Evolutionary conservation across 2,329 filamentous ascomycete genomes (phyloP).

Genomic region (Stemphylium vesicarium): DNA sequence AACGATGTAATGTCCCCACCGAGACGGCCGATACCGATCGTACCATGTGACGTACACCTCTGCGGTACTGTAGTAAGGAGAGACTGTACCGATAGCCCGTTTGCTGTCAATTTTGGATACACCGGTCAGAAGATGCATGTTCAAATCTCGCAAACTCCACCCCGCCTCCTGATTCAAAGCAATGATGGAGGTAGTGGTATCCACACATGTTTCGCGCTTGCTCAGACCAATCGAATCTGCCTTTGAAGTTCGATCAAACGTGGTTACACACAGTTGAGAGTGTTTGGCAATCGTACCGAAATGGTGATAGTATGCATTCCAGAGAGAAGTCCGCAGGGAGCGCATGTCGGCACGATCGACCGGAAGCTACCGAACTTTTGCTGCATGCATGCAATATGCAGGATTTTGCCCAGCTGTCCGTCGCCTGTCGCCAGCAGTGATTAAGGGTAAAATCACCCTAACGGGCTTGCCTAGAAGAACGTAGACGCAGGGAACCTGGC

Average conservation of each 20-base stretch:
- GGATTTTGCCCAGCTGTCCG: constrained; percentile 23
- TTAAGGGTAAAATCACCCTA: constrained; percentile 22
- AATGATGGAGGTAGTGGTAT: constrained; percentile 5
- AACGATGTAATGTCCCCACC: neutral
- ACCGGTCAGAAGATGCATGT: constrained; percentile 25
- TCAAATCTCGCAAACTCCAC: constrained; percentile 19
- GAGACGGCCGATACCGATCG: neutral
- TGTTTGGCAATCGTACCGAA: constrained; percentile 36
- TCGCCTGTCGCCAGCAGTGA: constrained; percentile 13
- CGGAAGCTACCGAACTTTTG: constrained; percentile 42
- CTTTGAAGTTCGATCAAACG: constrained; percentile 19
- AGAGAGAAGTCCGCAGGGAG: constrained; percentile 14
- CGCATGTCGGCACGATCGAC: constrained; percentile 33
- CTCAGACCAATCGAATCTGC: constrained; percentile 21
- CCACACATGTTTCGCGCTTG: constrained; percentile 22
- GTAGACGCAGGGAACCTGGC: constrained; percentile 4
- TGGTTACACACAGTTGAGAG: constrained; percentile 34
- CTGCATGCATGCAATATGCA: constrained; percentile 43
- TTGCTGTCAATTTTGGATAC: constrained; percentile 14
- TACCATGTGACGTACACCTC: neutral
- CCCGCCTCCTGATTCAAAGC: constrained; percentile 20
- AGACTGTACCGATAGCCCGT: constrained; percentile 7
- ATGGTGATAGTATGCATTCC: constrained; percentile 38
- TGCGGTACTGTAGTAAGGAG: neutral
- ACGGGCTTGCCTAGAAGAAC: constrained; percentile 26